phyloP scores from a whole-genome alignment of 176 grass and related monocot species.

The Bothriochloa decipiens region DNA sequence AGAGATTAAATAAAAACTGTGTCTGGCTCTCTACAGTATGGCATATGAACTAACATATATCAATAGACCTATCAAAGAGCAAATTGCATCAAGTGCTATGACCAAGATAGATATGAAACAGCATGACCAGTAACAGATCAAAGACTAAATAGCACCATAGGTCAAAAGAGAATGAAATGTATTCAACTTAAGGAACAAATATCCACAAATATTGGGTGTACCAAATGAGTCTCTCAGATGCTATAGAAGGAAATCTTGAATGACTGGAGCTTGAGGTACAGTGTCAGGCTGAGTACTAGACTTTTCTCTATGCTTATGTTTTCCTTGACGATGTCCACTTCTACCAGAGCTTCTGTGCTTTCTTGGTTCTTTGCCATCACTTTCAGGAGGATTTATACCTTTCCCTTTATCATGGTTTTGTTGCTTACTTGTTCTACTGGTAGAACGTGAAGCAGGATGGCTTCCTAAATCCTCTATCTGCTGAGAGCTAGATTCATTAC shows the following conservation, averaged over 20 bases:
- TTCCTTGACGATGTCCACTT: constrained; percentile 54
- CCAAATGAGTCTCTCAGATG: constrained; percentile 29
- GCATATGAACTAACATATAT: constrained; percentile 25
- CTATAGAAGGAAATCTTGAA: constrained; percentile 97
- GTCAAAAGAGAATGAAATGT: constrained; percentile 1
- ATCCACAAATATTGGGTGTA: constrained; percentile 33
- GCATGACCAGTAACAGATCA: constrained; percentile 24
- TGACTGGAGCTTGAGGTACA: constrained; percentile 58
- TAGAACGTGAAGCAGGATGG: constrained; percentile 50
- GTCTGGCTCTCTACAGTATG: constrained; percentile 7
- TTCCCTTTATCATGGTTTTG: constrained; percentile 51
- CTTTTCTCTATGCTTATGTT: constrained; percentile 68
- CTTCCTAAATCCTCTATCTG: constrained; percentile 38
- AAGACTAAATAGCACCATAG: constrained; percentile 33
- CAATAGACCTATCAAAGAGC: constrained; percentile 2
- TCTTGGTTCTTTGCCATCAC: constrained; percentile 48
- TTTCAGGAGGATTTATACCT: constrained; percentile 52
- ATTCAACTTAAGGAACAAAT: constrained; percentile 24
- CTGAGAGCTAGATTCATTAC: constrained; percentile 45
- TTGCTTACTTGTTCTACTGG: constrained; percentile 50
- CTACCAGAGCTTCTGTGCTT: constrained; percentile 54
- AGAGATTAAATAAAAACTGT: neutral
- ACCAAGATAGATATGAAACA: constrained; percentile 28
- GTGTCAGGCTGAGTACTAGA: constrained; percentile 38
- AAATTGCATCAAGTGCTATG: constrained; percentile 10